phyloP scores from a whole-genome alignment of 352 stramenopile genomes.

The Globisporangium cylindrosporum region DNA sequence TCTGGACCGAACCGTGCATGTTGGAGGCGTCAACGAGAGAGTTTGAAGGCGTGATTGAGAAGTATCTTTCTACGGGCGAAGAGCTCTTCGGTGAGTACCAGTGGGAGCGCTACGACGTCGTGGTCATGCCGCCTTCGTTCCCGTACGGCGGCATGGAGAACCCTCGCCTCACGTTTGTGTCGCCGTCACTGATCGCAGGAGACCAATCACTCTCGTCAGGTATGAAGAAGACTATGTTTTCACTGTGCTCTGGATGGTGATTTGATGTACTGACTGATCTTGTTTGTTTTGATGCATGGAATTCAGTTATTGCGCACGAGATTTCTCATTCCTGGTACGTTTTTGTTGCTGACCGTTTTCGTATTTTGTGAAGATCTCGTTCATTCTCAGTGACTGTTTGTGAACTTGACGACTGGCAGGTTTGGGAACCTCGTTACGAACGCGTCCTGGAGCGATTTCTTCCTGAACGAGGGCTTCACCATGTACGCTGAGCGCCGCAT shows the following conservation, averaged over 20 bases:
- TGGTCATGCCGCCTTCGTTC: slow-evolving; percentile 88
- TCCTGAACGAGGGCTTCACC: slow-evolving; percentile 87
- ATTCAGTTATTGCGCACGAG: slow-evolving; percentile 70
- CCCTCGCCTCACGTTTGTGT: slow-evolving; percentile 87
- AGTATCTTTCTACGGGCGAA: slow-evolving; percentile 71
- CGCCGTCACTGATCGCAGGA: slow-evolving; percentile 69
- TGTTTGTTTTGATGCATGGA: neutral
- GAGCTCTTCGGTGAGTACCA: slow-evolving; percentile 78
- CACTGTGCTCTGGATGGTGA: neutral
- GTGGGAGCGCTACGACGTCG: slow-evolving; percentile 83
- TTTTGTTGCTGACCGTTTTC: neutral
- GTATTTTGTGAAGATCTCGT: neutral
- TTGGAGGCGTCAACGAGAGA: slow-evolving; percentile 69
- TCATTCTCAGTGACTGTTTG: neutral
- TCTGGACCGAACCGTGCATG: slow-evolving; percentile 84
- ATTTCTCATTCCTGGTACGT: slow-evolving; percentile 78
- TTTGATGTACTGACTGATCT: neutral
- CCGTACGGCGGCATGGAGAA: slow-evolving; percentile 99
- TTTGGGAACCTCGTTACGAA: slow-evolving; percentile 86
- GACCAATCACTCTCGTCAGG: slow-evolving; percentile 76
- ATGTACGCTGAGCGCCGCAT: slow-evolving; percentile 84
- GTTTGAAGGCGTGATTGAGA: slow-evolving; percentile 73
- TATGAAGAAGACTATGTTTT: slow-evolving; percentile 14
- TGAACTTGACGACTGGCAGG: slow-evolving; percentile 21
- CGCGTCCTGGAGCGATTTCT: slow-evolving; percentile 85